Base-by-base conservation (phyloP, 192 early-diverging fungal species). In the Backusella westeae region DNA sequence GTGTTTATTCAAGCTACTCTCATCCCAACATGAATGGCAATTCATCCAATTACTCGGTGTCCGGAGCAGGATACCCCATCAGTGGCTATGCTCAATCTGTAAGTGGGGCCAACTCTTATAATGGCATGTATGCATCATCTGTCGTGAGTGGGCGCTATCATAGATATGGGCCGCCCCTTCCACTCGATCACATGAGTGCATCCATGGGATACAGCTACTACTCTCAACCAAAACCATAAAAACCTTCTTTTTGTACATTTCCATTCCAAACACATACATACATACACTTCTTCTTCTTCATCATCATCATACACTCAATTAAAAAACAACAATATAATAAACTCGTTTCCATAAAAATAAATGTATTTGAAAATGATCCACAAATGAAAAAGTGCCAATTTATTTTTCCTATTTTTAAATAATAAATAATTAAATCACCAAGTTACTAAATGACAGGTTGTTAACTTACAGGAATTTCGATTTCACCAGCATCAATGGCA, bases 401-500 rank as follows among this genome's bases (percentile, higher is more conserved):
- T 63, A 63, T 63, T 63, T 63, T 63, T 63, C 56, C 56, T 63
- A 5, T 63, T 0, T 26, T 29, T 3, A 63, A 14, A 7, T 8
- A 12, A 32, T 32, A 32, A 32, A 32, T 32, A 32, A 32, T 3
- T 32, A 32, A 32, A 32, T 32, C 32, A 32, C 32, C 32, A 32
- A 32, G 2, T 1, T 32, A 32, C 32, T 32, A 32, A 32, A 32
- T 32, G 32, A 32, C 32, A 32, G 32, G 32, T 32, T 32, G 32
- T 3, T 32, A 32, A 78, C 69, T 73, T 69, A 75, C 82, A 36
- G 89, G 86, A 73, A 93, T 87, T 79, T 94, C 93, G 67, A 93
- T 84, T 88, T 94, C 94, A 72, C 97, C 97, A 65, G 90, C 89
- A 74, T 91, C 91, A 76, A 99, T 92, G 87, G 93, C 87, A 85